These are phyloP conservation scores for Fusarium verticillioides DNA, from an alignment of 2,329 filamentous ascomycete species.

Conservation along the genomic window DNA sequence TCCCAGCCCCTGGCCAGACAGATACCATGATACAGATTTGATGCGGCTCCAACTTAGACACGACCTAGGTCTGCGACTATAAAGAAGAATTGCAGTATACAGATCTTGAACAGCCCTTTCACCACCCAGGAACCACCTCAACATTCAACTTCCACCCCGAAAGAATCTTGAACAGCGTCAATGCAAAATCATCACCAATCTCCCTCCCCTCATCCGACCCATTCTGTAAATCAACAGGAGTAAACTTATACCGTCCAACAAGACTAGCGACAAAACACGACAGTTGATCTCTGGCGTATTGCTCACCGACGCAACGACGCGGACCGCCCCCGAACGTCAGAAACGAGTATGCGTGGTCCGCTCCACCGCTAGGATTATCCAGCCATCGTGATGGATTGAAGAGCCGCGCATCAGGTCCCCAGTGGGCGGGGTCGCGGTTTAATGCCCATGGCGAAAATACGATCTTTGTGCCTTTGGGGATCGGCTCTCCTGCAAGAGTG, in stretches of 20 bases:
- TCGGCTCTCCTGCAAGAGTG: neutral
- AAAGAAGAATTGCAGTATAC: too few relatives aligned
- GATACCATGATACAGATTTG: too few relatives aligned
- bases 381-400: neutral
- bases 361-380: neutral
- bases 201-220: neutral
- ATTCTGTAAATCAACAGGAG: neutral
- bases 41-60: too few relatives aligned
- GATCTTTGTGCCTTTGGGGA: neutral
- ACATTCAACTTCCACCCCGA: neutral
- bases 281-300: neutral
- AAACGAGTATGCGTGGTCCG: neutral
- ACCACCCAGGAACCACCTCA: neutral
- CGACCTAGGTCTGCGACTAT: too few relatives aligned
- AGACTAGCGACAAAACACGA: neutral
- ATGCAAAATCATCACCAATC: neutral
- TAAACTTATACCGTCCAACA: neutral
- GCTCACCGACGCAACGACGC: neutral
- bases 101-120: rapidly evolving
- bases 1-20: too few relatives aligned
- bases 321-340: neutral
- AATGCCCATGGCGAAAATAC: neutral
- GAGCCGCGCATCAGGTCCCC: rapidly evolving
- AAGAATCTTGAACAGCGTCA: neutral
- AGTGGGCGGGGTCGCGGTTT: neutral